These are phyloP conservation scores for Pharnaceum exiguum DNA, from an alignment of 148 eudicot species.

Conservation along the genomic window DNA sequence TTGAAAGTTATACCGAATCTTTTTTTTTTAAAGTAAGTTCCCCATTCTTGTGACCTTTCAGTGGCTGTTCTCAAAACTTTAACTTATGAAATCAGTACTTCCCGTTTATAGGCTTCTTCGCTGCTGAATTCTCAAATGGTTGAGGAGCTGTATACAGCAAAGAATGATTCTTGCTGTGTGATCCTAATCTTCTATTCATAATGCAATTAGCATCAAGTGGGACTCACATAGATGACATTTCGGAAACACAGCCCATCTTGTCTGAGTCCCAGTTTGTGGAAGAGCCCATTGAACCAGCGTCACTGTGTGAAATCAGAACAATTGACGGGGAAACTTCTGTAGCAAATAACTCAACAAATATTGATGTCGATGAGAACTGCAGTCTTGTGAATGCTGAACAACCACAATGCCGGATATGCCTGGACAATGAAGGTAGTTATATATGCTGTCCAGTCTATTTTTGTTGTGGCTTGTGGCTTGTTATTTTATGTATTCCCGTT, in stretches of 20 bases:
- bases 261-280: constrained; percentile 33
- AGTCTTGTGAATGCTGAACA: constrained; percentile 58
- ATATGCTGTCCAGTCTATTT: background rate
- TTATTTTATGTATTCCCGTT: background rate
- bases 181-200: constrained; percentile 25
- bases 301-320: constrained; percentile 70
- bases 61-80: background rate
- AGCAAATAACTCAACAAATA: constrained; percentile 23
- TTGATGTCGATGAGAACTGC: constrained; percentile 46
- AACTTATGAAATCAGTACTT: background rate
- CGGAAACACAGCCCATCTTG: constrained; percentile 91
- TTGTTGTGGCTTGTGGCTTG: background rate
- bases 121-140: constrained; percentile 45
- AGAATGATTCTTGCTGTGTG: constrained; percentile 37
- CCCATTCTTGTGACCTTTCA: background rate
- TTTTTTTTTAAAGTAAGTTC: too few relatives aligned
- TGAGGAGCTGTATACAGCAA: constrained; percentile 20
- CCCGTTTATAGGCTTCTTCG: constrained; percentile 36
- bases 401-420: constrained; percentile 93
- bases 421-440: constrained; percentile 65
- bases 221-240: constrained; percentile 46
- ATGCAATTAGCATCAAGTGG: constrained; percentile 74
- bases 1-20: background rate
- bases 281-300: constrained; percentile 44
- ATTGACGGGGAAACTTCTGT: constrained; percentile 38